phyloP scores from a whole-genome alignment of 2,329 filamentous ascomycete species.

The Aaosphaeria pasadenensis region DNA sequence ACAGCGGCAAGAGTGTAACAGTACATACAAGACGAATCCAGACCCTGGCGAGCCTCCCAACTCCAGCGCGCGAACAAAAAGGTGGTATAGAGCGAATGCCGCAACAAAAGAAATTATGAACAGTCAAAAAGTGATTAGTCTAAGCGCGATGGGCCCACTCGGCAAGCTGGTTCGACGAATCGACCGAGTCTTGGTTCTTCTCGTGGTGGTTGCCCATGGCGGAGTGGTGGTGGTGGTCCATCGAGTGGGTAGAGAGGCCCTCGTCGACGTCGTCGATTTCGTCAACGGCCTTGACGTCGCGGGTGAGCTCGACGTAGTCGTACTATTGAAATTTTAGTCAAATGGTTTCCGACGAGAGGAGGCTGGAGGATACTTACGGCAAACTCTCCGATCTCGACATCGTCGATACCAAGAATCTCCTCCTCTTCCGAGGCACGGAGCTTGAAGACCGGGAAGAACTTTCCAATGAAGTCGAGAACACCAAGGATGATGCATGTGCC shows the following conservation, averaged over 20 bases:
- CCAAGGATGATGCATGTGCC: slow-evolving; percentile 72
- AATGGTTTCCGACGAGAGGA: neutral
- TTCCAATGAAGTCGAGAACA: slow-evolving; percentile 63
- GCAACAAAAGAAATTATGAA: slow-evolving; percentile 2
- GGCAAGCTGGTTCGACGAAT: slow-evolving; percentile 32
- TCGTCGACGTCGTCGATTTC: slow-evolving; percentile 34
- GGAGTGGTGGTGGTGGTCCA: slow-evolving; percentile 21
- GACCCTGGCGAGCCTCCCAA: slow-evolving; percentile 4
- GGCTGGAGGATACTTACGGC: slow-evolving; percentile 52
- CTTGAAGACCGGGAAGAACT: slow-evolving; percentile 71
- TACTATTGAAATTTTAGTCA: slow-evolving; percentile 49
- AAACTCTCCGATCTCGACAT: slow-evolving; percentile 88
- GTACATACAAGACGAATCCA: neutral
- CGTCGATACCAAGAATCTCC: slow-evolving; percentile 81
- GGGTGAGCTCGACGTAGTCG: slow-evolving; percentile 82
- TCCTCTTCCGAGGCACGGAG: slow-evolving; percentile 74
- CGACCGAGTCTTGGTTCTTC: slow-evolving; percentile 36
- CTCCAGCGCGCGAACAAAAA: slow-evolving; percentile 5
- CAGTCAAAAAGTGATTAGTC: slow-evolving; percentile 1
- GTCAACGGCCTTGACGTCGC: slow-evolving; percentile 57
- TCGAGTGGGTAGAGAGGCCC: slow-evolving; percentile 32
- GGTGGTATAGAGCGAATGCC: slow-evolving; percentile 15
- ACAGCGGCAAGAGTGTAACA: too few species aligned
- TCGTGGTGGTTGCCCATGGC: slow-evolving; percentile 30
- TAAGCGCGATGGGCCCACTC: slow-evolving; percentile 35